phyloP scores from a whole-genome alignment of 2,329 filamentous ascomycete species.

The Pseudogymnoascus sp. region DNA sequence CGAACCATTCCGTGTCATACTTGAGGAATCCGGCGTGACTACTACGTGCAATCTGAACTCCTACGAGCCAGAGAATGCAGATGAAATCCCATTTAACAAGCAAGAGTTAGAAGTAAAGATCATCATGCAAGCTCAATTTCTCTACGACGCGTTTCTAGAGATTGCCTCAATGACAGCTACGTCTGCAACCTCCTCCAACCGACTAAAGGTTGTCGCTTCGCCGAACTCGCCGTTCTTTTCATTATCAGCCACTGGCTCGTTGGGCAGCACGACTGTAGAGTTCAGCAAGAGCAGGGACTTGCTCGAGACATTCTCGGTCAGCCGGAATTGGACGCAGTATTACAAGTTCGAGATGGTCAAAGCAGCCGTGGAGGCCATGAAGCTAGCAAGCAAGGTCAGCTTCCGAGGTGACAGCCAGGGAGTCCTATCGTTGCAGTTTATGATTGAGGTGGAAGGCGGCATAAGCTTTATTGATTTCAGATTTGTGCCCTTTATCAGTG shows the following conservation, averaged over 20 bases:
- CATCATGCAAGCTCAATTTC: constrained; percentile 75
- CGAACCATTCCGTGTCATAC: constrained; percentile 71
- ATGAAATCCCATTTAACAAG: constrained; percentile 83
- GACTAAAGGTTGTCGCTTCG: constrained; percentile 61
- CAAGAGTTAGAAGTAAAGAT: constrained; percentile 80
- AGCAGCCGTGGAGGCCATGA: constrained; percentile 86
- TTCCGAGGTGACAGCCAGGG: constrained; percentile 81
- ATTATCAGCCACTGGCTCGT: constrained; percentile 56
- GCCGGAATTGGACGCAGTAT: constrained; percentile 54
- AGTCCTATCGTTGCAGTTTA: constrained; percentile 89
- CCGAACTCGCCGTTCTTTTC: constrained; percentile 55
- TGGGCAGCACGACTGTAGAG: constrained; percentile 59
- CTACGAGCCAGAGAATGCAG: constrained; percentile 66
- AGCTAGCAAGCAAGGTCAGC: constrained; percentile 84
- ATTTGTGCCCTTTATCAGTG: constrained; percentile 65
- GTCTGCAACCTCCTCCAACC: constrained; percentile 59
- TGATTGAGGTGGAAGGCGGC: constrained; percentile 75
- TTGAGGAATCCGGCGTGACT: constrained; percentile 79
- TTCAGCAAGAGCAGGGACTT: constrained; percentile 59
- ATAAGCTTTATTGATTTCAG: constrained; percentile 76
- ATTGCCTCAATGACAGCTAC: constrained; percentile 36
- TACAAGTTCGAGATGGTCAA: constrained; percentile 87
- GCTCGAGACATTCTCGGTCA: constrained; percentile 67
- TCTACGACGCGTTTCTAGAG: constrained; percentile 66
- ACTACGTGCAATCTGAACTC: constrained; percentile 88